Percentiles rank a stretch among this genome's conserved stretches.
phyloP scores from a whole-genome alignment of 345 rosid species.

The Eucalyptus viminalis region DNA sequence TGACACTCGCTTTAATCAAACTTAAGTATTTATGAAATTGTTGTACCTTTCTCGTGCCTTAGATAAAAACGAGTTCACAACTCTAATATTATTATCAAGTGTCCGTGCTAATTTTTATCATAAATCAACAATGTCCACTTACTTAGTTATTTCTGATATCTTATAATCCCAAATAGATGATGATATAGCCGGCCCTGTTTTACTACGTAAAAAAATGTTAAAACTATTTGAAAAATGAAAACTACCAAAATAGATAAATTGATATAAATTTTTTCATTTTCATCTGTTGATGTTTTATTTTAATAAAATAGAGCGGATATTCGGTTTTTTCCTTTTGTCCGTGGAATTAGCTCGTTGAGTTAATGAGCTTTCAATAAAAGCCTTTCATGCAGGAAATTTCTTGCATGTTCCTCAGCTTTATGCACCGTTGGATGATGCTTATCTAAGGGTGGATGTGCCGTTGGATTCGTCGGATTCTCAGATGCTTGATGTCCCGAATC shows the following conservation, averaged over 20 bases:
- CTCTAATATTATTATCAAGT: not conserved
- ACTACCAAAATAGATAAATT: not conserved
- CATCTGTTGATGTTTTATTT: not conserved
- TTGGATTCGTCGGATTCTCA: not conserved
- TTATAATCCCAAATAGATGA: not conserved
- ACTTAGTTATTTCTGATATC: not conserved
- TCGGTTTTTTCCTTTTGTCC: not conserved
- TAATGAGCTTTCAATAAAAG: not conserved
- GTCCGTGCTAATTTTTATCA: accelerated
- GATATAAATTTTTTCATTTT: not conserved
- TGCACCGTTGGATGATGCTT: not conserved
- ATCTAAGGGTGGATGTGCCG: accelerated
- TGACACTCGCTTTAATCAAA: not conserved
- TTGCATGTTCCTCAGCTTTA: not conserved
- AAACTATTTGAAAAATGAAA: not conserved
- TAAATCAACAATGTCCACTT: accelerated
- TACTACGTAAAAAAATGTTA: not conserved
- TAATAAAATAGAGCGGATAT: not conserved
- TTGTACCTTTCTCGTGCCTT: accelerated
- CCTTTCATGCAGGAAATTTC: not conserved
- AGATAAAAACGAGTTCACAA: not conserved
- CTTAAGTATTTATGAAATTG: not conserved
- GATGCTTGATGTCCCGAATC: accelerated
- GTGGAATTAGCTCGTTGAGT: not conserved
- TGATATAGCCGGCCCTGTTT: not conserved